These are phyloP conservation scores for Pinus albicaulis DNA, from an alignment of 75 land plant genomes.

Conservation along the genomic window DNA sequence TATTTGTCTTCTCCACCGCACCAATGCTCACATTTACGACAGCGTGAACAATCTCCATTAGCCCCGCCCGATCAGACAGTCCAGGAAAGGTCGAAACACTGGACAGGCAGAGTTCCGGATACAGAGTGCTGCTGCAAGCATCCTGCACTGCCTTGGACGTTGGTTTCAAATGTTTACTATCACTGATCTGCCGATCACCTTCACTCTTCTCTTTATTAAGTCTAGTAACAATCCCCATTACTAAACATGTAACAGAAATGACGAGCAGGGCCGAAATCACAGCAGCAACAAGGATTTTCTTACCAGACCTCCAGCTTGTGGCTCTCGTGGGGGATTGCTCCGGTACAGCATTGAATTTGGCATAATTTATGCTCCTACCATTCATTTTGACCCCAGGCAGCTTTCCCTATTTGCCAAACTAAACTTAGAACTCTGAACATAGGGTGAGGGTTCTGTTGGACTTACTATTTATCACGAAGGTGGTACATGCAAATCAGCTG, in stretches of 20 bases:
- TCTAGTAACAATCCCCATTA: not conserved
- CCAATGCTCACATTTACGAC: conserved; percentile 17
- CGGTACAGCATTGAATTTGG: too few species aligned
- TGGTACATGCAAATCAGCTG: too few species aligned
- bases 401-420: too few species aligned
- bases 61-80: not conserved
- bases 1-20: conserved; percentile 15
- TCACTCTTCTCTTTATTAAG: too few species aligned
- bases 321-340: too few species aligned
- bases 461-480: too few species aligned
- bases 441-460: too few species aligned
- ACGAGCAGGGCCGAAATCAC: not conserved
- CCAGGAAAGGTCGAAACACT: not conserved
- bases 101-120: conserved; percentile 3
- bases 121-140: conserved; percentile 3
- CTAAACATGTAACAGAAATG: not conserved
- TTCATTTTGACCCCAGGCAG: too few species aligned
- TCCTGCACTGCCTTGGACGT: not conserved
- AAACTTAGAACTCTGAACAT: too few species aligned
- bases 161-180: not conserved
- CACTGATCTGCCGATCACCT: too few species aligned
- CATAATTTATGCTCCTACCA: too few species aligned
- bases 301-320: not conserved
- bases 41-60: conserved; percentile 28
- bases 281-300: not conserved